Base-by-base conservation (phyloP, 345 rosid species). In the Syzygium grande region DNA sequence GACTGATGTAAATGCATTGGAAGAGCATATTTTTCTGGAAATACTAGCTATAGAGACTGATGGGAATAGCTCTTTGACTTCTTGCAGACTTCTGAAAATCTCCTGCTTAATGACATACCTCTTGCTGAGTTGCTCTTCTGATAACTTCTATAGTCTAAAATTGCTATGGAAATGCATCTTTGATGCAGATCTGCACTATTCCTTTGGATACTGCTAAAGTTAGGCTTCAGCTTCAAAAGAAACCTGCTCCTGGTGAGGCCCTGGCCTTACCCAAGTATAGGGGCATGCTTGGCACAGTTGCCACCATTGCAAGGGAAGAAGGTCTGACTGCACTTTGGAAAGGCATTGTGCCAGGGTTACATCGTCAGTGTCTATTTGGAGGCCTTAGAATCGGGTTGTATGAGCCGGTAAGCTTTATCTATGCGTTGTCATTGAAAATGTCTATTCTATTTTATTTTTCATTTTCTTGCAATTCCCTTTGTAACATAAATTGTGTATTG, bases 161-260 rank as follows among this genome's bases (percentile, higher is more conserved):
- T 85, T 54, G 80, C 38, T 17, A 16, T 85, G 51, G 49, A 73
- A 68, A 73, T 80, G 27, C 84, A 65, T 58, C 86, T 84, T 52
- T 84, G 89, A 79, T 91, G 88, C 91, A 98, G 99, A 91, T 96
- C 55, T 97, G 98, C 86, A 98, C 99, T 11, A 97, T 98, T 92
- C 99, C 99, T 25, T 88, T 98, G 93, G 99, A 97, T 91, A 96
- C 98, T 91, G 99, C 99, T 52, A 97, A 98, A 92, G 99, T 98
- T 63, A 95, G 99, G 93, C 99, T 98, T 87, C 99, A 98, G 94
- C 99, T 98, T 83, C 99, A 98, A 87, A 95, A 95, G 91, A 94
- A 92, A 88, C 93, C 93, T 53, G 87, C 90, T 65, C 91, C 91
- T 19, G 98, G 96, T 59, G 99, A 97, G 89, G 92, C 86, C 21